Conservation (phyloP, 1,139 yeast species). For the Yueomyces sp. region DNA sequence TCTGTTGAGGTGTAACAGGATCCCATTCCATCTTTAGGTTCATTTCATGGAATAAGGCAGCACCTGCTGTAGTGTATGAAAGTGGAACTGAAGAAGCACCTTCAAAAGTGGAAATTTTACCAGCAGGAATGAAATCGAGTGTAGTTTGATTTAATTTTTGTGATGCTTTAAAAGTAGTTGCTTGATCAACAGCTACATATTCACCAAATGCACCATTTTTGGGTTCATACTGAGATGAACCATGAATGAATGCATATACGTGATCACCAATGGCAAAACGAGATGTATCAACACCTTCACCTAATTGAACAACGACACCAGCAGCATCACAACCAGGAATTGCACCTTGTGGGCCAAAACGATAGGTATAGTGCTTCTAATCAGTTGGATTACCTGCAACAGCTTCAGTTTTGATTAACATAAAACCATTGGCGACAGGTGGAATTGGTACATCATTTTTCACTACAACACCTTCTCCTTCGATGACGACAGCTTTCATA, state of each 20-base stretch:
- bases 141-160: slow-evolving; percentile 24
- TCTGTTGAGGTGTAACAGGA: slow-evolving; percentile 19
- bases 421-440: no score
- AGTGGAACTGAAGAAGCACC: slow-evolving; percentile 26
- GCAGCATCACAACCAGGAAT: no score
- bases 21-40: slow-evolving; percentile 22
- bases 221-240: slow-evolving; percentile 24
- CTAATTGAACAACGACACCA: no score
- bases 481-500: slow-evolving; percentile 27
- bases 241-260: slow-evolving; percentile 32
- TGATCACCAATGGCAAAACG: no score
- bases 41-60: slow-evolving; percentile 40
- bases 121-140: slow-evolving; percentile 8
- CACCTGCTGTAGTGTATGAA: slow-evolving; percentile 46
- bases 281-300: no score
- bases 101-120: slow-evolving; percentile 4
- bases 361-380: slow-evolving; percentile 55
- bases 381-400: slow-evolving; percentile 62
- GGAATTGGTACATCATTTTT: no score
- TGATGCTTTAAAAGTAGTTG: slow-evolving; percentile 24
- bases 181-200: slow-evolving; percentile 22
- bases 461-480: no score
- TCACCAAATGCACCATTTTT: slow-evolving; percentile 47
- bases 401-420: no score
- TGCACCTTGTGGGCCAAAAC: slow-evolving; percentile 25